Base-by-base conservation (phyloP, 768 basidiomycete genomes). In the Russula abietina region DNA sequence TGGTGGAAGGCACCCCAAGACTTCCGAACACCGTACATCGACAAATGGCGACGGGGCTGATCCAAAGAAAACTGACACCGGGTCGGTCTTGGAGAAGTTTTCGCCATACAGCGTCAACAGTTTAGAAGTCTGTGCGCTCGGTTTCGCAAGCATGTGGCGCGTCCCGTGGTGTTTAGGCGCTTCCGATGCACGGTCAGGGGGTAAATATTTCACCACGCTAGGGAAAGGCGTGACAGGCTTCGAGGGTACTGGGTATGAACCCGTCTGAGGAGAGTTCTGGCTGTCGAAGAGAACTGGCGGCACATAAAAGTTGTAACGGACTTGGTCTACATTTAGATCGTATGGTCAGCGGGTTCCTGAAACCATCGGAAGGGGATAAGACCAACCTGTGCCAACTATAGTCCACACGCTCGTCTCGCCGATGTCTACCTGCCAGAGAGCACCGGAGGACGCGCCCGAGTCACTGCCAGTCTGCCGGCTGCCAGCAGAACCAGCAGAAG, bases 351-450 rank as follows among this genome's bases (percentile, higher is more conserved):
- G 57, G 53, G 57, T 60, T 41, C 24, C 57, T 59, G 62, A 61
- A 59, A 66, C n/a, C n/a, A n/a, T 71, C 39, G 72, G 57, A 50
- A 63, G 49, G 30, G 55, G 61, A 58, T 43, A 39, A 53, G 41
- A 65, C 80, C 74, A 73, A 92, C 91, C 91, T 65, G 90, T 93
- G 68, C 93, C 91, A 64, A 93, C 91, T 67, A 94, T 91, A 4
- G 93, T 94, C 93, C 93, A 95, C 26, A 93, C 89, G 71, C 91
- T 92, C 33, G 91, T 92, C 77, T 94, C 92, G 65, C 92, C 92
- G 61, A 93, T 92, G 73, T 94, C 92, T 59, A 93, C 87, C 71
- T 87, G 87, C 91, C 89, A 93, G 26, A 90, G 79, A 11, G 88
- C 87, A 55, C 88, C 91, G 6, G 88, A 91, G 50, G 86, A 83